phyloP scores from a whole-genome alignment of 2,329 filamentous ascomycete genomes.

The Colletotrichum lindemuthianum region DNA sequence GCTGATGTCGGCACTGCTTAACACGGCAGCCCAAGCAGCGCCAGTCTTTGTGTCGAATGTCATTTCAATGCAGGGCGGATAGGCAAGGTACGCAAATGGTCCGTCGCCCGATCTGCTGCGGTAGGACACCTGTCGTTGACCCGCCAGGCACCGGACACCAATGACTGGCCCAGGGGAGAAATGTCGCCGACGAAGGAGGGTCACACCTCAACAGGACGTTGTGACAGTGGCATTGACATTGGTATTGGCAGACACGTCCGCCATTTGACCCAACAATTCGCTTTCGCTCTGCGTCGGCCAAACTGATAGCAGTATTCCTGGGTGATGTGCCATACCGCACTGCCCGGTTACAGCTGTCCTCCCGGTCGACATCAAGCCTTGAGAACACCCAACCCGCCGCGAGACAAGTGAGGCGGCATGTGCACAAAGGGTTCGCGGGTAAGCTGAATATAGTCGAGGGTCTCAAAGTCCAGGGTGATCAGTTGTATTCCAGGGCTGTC shows the following conservation, averaged over 20 bases:
- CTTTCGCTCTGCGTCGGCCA: conserved; percentile 7
- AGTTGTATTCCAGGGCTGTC: conserved; percentile 17
- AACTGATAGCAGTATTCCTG: neutral
- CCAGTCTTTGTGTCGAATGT: conserved; percentile 10
- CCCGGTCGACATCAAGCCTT: conserved; percentile 6
- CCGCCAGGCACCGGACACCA: conserved; percentile 11
- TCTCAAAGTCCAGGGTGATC: conserved; percentile 4
- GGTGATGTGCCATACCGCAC: conserved; percentile 1
- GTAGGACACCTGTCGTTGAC: neutral
- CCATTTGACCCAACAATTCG: neutral
- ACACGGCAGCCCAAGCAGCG: neutral
- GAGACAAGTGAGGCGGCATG: conserved; percentile 7
- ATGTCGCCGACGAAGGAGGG: neutral
- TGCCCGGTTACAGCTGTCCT: neutral
- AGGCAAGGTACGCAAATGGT: conserved; percentile 27
- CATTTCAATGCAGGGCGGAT: conserved; percentile 18
- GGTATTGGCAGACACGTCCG: no score
- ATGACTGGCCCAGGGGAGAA: neutral
- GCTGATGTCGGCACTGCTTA: neutral
- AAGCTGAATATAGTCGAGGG: conserved; percentile 1
- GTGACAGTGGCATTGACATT: neutral
- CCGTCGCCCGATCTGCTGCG: conserved; percentile 13
- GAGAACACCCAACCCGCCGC: neutral
- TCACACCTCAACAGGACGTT: neutral
- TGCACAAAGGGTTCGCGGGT: no score